Percentiles rank a stretch among this genome's conserved stretches.
phyloP scores from a whole-genome alignment of 2,329 filamentous ascomycete species.

The Phialophora chinensis region DNA sequence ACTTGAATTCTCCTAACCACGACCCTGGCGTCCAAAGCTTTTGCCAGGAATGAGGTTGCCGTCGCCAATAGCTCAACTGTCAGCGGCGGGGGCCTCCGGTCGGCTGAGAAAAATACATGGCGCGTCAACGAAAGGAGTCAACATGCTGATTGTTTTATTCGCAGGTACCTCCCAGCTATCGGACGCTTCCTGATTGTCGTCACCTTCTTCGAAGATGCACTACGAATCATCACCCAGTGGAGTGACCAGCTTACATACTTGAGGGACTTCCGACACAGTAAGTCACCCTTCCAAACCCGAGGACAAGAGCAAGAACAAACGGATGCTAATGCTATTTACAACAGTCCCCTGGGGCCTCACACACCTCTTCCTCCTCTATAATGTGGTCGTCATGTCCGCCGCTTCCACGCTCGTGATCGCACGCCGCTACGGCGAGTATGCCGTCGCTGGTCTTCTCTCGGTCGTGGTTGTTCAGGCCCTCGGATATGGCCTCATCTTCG shows the following conservation, averaged over 20 bases:
- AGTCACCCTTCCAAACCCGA: slow-evolving; percentile 20
- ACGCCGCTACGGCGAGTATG: slow-evolving; percentile 91
- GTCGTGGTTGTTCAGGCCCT: slow-evolving; percentile 94
- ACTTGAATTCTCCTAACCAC: not conserved
- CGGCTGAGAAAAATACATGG: not conserved
- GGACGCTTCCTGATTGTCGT: slow-evolving; percentile 97
- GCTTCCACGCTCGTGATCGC: slow-evolving; percentile 88
- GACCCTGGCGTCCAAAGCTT: not conserved
- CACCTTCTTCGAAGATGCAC: slow-evolving; percentile 94
- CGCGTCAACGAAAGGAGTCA: not conserved
- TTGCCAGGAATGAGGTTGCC: slow-evolving; percentile 39
- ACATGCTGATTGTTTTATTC: slow-evolving; percentile 23
- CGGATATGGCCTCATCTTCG: slow-evolving; percentile 97
- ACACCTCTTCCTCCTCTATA: slow-evolving; percentile 88
- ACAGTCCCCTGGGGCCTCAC: slow-evolving; percentile 86
- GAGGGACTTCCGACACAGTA: slow-evolving; percentile 69
- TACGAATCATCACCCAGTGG: slow-evolving; percentile 98
- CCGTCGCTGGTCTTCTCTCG: slow-evolving; percentile 84
- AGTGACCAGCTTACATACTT: slow-evolving; percentile 91
- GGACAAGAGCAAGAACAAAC: slow-evolving; percentile 8
- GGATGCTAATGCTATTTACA: slow-evolving; percentile 31
- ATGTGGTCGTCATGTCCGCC: slow-evolving; percentile 83
- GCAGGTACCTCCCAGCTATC: slow-evolving; percentile 89
- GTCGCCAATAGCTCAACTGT: not conserved
- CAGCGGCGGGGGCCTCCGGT: not conserved